phyloP scores from a whole-genome alignment of 2,329 filamentous ascomycete species.

The Arthrobotrys megalospora region DNA sequence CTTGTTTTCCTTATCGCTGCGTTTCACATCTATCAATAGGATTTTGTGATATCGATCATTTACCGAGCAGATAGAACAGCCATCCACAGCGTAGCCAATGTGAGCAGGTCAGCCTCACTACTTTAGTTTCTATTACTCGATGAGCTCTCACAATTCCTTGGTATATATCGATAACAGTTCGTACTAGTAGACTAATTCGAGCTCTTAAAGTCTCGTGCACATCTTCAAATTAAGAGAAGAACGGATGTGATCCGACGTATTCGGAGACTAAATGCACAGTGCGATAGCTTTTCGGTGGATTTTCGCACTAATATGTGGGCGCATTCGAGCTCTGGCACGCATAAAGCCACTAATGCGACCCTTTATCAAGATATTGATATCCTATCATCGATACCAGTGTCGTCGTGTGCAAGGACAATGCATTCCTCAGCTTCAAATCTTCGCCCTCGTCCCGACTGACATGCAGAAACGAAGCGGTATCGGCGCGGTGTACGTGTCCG shows the following conservation, averaged over 20 bases:
- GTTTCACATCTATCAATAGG: conserved; percentile 13
- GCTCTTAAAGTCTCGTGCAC: conserved; percentile 17
- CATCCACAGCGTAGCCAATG: neutral
- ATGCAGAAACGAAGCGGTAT: conserved; percentile 1
- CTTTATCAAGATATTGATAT: conserved; percentile 24
- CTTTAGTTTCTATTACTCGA: conserved; percentile 22
- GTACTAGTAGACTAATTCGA: neutral
- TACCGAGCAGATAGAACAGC: neutral
- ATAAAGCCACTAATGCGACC: conserved; percentile 21
- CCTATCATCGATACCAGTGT: conserved; percentile 18
- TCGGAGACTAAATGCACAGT: conserved; percentile 15
- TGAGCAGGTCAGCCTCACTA: conserved; percentile 13
- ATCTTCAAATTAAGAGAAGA: neutral
- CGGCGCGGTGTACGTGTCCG: neutral
- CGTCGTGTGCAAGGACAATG: neutral
- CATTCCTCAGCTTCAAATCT: neutral
- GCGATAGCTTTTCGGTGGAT: conserved; percentile 22
- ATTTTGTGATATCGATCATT: conserved; percentile 11
- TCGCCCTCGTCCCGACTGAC: conserved; percentile 19
- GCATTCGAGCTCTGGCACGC: conserved; percentile 28
- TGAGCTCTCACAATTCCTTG: conserved; percentile 7
- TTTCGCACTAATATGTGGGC: conserved; percentile 27
- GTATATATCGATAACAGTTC: neutral
- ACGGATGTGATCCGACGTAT: conserved; percentile 20
- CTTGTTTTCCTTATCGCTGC: conserved; percentile 19